phyloP scores from a whole-genome alignment of 2,329 filamentous ascomycete genomes.

The Penicillium vulpinum region DNA sequence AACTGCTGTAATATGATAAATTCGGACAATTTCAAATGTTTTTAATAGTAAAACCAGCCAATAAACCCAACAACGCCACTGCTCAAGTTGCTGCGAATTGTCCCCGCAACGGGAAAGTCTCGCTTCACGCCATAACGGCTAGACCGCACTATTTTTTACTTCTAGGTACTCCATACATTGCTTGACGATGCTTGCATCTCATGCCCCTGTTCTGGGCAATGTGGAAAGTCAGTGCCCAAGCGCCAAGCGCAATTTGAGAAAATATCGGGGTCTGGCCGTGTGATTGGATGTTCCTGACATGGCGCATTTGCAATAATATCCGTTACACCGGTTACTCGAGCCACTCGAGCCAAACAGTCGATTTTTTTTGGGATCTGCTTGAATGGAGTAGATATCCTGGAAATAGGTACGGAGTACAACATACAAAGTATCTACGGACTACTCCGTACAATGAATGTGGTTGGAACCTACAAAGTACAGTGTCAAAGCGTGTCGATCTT shows the following conservation, averaged over 20 bases:
- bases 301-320: background rate
- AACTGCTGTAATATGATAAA: background rate
- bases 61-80: background rate
- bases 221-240: conserved; percentile 1
- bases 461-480: background rate
- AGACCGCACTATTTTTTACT: conserved; percentile 8
- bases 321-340: background rate
- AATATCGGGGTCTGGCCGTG: background rate
- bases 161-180: conserved; percentile 13
- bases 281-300: conserved; percentile 6
- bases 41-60: background rate
- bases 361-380: background rate
- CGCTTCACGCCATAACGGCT: conserved; percentile 9
- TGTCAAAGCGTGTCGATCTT: conserved; percentile 13
- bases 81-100: background rate
- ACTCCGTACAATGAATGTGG: no score
- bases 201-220: conserved; percentile 8
- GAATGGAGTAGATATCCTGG: background rate
- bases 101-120: conserved; percentile 19
- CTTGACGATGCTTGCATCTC: conserved; percentile 19
- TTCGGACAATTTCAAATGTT: background rate
- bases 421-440: no score
- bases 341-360: background rate
- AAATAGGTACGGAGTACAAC: background rate
- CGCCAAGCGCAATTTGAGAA: background rate